Conservation (phyloP, 192 early-diverging fungal genomes). For the Rhizoclosmatium globosum region DNA sequence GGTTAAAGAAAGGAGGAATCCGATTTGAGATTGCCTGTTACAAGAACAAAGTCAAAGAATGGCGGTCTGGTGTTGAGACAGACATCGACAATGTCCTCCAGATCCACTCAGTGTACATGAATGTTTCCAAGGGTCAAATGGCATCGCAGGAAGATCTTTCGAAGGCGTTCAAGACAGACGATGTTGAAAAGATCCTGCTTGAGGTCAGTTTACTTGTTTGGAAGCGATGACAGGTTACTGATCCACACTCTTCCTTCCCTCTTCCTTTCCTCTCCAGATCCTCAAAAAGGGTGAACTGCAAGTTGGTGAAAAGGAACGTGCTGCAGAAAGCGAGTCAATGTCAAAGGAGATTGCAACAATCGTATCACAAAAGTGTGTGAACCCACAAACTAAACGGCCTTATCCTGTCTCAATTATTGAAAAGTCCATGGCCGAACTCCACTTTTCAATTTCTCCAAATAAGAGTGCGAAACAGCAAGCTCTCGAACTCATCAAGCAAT, state of each 20-base stretch:
- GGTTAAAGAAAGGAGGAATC: constrained; percentile 95
- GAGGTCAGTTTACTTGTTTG: constrained; percentile 46
- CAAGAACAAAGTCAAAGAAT: constrained; percentile 86
- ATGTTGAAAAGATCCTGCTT: constrained; percentile 76
- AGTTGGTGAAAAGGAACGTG: constrained; percentile 96
- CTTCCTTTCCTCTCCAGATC: constrained; percentile 63
- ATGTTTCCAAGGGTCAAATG: constrained; percentile 96
- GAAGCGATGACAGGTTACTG: neutral
- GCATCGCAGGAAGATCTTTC: constrained; percentile 88
- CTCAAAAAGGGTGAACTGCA: constrained; percentile 96
- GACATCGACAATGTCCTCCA: constrained; percentile 98
- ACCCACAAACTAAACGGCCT: constrained; percentile 92
- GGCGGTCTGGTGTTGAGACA: constrained; percentile 66
- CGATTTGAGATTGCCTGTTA: constrained; percentile 99
- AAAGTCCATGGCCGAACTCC: constrained; percentile 95
- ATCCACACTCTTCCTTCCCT: neutral
- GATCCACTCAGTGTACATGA: constrained; percentile 88
- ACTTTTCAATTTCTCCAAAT: constrained; percentile 90
- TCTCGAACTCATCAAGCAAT: constrained; percentile 90
- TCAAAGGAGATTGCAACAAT: constrained; percentile 94
- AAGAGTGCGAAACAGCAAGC: constrained; percentile 91
- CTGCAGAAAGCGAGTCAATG: constrained; percentile 79
- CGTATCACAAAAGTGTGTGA: constrained; percentile 94
- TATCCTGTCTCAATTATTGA: constrained; percentile 99
- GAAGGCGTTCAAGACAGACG: constrained; percentile 89